These are phyloP conservation scores for Elymus sibiricus DNA, from an alignment of 176 grass and related monocot genomes.

Conservation along the genomic window DNA sequence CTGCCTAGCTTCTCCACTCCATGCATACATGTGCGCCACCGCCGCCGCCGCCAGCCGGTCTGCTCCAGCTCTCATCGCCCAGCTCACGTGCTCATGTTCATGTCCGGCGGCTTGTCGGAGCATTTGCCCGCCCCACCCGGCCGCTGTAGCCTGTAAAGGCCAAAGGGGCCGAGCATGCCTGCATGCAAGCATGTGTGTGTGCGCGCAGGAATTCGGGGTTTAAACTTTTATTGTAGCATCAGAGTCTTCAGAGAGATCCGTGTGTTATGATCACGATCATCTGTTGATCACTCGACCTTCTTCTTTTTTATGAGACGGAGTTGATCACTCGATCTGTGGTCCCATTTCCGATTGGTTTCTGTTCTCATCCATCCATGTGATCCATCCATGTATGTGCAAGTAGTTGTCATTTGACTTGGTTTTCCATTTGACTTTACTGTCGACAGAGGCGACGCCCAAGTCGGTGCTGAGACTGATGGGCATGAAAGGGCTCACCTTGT, in stretches of 20 bases:
- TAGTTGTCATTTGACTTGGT: slow-evolving; percentile 9
- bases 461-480: slow-evolving; percentile 93
- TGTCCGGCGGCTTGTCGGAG: background rate
- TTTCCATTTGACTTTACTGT: slow-evolving; percentile 16
- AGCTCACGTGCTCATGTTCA: background rate
- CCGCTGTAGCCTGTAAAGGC: background rate
- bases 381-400: background rate
- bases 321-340: background rate
- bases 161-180: background rate
- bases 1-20: background rate
- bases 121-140: background rate
- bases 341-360: background rate
- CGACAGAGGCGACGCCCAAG: slow-evolving; percentile 89
- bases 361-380: background rate
- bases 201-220: background rate
- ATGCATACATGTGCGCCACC: no score
- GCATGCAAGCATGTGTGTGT: background rate
- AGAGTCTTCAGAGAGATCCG: background rate
- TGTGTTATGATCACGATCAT: background rate
- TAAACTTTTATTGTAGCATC: background rate
- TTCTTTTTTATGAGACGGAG: background rate
- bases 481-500: slow-evolving; percentile 89
- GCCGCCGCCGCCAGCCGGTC: background rate
- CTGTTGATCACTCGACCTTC: background rate
- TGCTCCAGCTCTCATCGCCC: background rate